Percentiles rank a stretch among this genome's conserved stretches.
These are phyloP conservation scores for Phylloporus sp. DNA, from an alignment of 768 basidiomycete genomes.

Conservation along the genomic window DNA sequence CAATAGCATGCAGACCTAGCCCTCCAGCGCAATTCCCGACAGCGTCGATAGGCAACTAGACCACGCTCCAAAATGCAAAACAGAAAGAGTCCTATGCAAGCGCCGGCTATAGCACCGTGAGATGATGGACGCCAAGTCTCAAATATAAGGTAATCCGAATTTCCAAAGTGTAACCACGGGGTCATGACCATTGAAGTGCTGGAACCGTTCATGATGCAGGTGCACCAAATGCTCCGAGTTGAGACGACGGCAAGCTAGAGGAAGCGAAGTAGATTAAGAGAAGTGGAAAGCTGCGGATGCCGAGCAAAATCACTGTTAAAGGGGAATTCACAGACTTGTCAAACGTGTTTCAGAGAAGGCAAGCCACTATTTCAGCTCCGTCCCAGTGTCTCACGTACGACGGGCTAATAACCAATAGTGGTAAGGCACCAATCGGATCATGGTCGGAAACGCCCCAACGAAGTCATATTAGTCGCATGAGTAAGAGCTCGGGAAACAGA, in stretches of 20 bases:
- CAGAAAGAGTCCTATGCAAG: constrained; percentile 66
- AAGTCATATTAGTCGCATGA: background rate
- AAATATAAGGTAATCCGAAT: constrained; percentile 66
- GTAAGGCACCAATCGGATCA: background rate
- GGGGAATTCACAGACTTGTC: background rate
- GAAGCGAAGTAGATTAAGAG: too few species aligned
- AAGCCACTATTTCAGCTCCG: background rate
- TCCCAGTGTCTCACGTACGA: background rate
- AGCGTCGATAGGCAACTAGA: constrained; percentile 54
- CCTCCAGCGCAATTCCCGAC: constrained; percentile 56
- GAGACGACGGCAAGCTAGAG: background rate
- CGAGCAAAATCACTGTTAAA: background rate
- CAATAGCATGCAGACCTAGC: constrained; percentile 41
- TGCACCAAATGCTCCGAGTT: too few species aligned
- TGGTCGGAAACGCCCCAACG: background rate
- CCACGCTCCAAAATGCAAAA: constrained; percentile 70
- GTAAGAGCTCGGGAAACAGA: constrained; percentile 7
- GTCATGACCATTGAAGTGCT: constrained; percentile 44
- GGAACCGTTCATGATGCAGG: constrained; percentile 8
- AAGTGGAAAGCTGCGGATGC: background rate
- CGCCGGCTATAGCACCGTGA: constrained; percentile 66
- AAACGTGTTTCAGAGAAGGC: background rate
- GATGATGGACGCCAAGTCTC: constrained; percentile 64
- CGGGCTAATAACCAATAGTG: background rate
- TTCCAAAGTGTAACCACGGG: constrained; percentile 67